phyloP scores from a whole-genome alignment of 1,284 basidiomycete genomes.

The Microbotryomycetes sp. region DNA sequence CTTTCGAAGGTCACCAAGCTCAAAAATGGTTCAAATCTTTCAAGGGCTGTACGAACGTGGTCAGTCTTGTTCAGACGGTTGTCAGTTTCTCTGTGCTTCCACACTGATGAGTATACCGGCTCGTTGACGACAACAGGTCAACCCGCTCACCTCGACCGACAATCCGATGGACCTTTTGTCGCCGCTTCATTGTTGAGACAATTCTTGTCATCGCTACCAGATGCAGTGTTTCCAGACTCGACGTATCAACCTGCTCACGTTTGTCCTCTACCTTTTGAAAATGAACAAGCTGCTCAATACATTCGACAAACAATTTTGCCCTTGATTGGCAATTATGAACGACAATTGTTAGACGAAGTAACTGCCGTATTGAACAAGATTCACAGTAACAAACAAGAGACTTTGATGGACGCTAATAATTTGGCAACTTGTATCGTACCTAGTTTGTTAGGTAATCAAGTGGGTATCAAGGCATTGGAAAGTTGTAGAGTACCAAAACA shows the following conservation, averaged over 20 bases:
- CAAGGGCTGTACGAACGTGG: conserved; percentile 28
- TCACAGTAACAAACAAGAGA: not conserved
- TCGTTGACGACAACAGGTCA: conserved; percentile 5
- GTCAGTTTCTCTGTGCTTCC: not conserved
- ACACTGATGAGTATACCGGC: not conserved
- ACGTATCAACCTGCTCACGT: conserved; percentile 5
- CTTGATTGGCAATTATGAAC: not conserved
- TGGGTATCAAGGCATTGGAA: conserved; percentile 22
- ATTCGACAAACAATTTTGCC: conserved; percentile 19
- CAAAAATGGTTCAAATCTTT: conserved; percentile 19
- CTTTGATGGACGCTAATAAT: conserved; percentile 34
- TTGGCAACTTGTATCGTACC: conserved; percentile 33
- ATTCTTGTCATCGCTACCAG: conserved; percentile 18
- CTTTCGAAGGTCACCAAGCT: conserved; percentile 32
- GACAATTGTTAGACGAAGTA: conserved; percentile 13
- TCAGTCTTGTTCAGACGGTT: not conserved
- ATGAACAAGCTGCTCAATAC: not conserved
- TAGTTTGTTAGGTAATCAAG: conserved; percentile 19
- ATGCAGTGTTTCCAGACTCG: conserved; percentile 19
- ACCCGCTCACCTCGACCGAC: conserved; percentile 19
- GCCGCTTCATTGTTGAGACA: conserved; percentile 33
- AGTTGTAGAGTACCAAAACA: conserved; percentile 14
- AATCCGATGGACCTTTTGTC: conserved; percentile 29
- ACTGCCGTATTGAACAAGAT: conserved; percentile 14
- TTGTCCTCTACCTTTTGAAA: conserved; percentile 10